Evolutionary conservation across 306 rosid genomes (phyloP).

Genomic region (Castanea sativa): DNA sequence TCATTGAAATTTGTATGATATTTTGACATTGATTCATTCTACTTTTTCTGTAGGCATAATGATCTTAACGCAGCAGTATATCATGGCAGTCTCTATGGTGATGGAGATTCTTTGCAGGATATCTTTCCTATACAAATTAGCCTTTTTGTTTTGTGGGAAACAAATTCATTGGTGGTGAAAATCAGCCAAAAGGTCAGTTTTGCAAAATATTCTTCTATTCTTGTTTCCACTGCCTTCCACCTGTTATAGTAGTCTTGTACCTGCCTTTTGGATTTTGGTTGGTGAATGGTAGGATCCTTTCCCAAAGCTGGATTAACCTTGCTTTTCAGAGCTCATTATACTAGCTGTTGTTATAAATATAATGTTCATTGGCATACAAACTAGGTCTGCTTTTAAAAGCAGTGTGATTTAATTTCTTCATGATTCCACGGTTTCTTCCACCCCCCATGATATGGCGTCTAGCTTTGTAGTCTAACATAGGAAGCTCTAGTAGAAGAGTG

Average conservation of each 20-base stretch:
- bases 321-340: neutral
- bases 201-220: conserved; percentile 10
- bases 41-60: conserved; percentile 60
- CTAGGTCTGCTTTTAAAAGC: neutral
- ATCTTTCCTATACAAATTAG: conserved; percentile 71
- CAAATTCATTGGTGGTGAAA: conserved; percentile 65
- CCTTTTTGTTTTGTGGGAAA: conserved; percentile 62
- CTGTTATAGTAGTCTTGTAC: neutral
- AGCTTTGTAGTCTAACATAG: neutral
- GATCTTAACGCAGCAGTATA: conserved; percentile 40
- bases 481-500: neutral
- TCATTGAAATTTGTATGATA: conserved; percentile 1
- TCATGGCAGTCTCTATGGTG: conserved; percentile 30
- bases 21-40: conserved; percentile 21
- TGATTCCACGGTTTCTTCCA: neutral
- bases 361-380: neutral
- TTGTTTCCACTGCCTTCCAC: conserved; percentile 8
- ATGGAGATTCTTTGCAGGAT: conserved; percentile 47
- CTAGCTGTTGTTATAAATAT: neutral
- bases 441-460: neutral
- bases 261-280: conserved; percentile 1
- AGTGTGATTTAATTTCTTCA: neutral
- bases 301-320: neutral
- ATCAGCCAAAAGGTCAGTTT: conserved; percentile 64
- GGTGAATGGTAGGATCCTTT: neutral